Conservation (phyloP, 2,329 filamentous ascomycete species). For the Xylaria sp. region DNA sequence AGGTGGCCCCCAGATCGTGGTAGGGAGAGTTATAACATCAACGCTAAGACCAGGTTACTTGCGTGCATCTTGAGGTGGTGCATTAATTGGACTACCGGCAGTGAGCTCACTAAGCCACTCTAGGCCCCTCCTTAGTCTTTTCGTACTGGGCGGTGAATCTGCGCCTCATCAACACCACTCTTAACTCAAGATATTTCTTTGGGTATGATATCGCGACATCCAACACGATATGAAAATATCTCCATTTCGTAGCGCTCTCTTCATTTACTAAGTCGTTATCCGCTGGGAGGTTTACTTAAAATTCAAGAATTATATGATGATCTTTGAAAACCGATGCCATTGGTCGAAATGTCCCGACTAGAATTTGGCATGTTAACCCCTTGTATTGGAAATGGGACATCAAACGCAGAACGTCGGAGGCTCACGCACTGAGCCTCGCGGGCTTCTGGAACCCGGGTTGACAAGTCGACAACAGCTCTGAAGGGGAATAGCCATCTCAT, state of each 20-base stretch:
- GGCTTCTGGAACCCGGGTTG: slow-evolving; percentile 12
- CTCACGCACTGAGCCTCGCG: slow-evolving; percentile 37
- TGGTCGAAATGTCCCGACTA: slow-evolving; percentile 23
- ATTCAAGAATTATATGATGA: not conserved
- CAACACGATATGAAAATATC: not conserved
- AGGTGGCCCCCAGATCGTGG: not conserved
- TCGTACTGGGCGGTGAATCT: not conserved
- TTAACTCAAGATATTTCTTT: not conserved
- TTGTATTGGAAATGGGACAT: slow-evolving; percentile 28
- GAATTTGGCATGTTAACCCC: slow-evolving; percentile 25
- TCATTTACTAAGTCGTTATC: not conserved
- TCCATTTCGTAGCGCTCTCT: not conserved
- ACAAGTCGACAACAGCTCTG: not conserved
- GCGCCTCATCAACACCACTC: not conserved
- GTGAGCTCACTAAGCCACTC: not conserved
- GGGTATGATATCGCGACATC: not conserved
- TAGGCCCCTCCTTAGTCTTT: not conserved
- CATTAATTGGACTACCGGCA: slow-evolving; percentile 9
- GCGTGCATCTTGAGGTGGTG: not conserved
- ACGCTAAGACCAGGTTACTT: not conserved
- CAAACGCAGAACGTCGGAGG: slow-evolving; percentile 34
- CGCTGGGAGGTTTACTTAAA: not conserved
- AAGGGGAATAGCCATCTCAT: not conserved
- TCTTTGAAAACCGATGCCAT: slow-evolving; percentile 1
- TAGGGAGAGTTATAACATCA: not conserved